phyloP scores from a whole-genome alignment of 164 flowering plant genomes.

The Magnolia changhungtana region DNA sequence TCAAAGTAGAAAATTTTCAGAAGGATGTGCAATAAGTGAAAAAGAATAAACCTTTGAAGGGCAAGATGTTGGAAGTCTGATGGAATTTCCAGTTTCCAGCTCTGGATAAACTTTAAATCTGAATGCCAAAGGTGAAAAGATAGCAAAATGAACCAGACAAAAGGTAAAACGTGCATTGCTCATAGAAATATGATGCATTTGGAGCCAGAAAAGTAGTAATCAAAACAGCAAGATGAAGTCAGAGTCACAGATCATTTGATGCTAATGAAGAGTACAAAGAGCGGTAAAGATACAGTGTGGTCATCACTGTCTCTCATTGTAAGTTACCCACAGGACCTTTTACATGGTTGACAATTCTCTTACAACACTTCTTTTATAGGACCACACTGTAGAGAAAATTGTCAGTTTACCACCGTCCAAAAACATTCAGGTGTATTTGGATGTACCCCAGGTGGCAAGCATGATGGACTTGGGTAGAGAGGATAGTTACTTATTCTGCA shows the following conservation, averaged over 20 bases:
- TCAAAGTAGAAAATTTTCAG: background rate
- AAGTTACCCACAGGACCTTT: background rate
- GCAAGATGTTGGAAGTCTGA: constrained; percentile 60
- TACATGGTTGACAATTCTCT: background rate
- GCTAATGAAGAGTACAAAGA: background rate
- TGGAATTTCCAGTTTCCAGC: constrained; percentile 77
- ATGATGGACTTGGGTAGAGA: background rate
- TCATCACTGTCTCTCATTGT: too few relatives aligned
- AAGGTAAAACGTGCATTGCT: background rate
- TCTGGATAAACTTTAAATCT: constrained; percentile 85
- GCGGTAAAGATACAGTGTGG: background rate
- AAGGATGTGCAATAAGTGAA: background rate
- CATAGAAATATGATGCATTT: background rate
- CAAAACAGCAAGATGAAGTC: too few relatives aligned
- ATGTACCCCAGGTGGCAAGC: background rate
- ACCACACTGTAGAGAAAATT: background rate
- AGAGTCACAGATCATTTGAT: background rate
- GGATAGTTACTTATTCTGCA: background rate
- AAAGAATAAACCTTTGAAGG: constrained; percentile 54
- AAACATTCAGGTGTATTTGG: background rate
- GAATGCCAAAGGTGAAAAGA: constrained; percentile 5
- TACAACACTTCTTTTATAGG: background rate
- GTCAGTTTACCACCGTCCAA: background rate
- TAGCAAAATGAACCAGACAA: too few relatives aligned
- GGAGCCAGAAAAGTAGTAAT: background rate